Conservation (phyloP, 225 moss, liverwort and hornwort genomes). For the Asterella californica region DNA sequence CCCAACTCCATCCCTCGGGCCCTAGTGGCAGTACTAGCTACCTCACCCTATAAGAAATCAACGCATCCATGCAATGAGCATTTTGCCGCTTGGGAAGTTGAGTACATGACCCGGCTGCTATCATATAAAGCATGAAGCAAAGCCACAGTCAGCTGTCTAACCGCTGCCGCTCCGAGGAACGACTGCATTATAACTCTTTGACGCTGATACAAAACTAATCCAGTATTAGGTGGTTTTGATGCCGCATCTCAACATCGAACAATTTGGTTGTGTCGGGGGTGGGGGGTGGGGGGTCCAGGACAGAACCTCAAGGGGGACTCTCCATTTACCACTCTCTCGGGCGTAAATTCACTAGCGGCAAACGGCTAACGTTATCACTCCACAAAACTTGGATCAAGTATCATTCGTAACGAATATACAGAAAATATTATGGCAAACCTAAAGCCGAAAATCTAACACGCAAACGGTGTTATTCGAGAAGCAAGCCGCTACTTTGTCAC, state of each 20-base stretch:
- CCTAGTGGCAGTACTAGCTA: not conserved
- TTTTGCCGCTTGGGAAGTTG: not conserved
- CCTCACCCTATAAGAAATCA: not conserved
- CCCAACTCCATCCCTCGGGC: not conserved
- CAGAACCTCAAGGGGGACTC: not conserved
- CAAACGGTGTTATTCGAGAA: conserved; percentile 99
- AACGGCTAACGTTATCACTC: not conserved
- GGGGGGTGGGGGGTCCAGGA: not conserved
- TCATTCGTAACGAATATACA: not conserved
- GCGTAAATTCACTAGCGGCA: not conserved
- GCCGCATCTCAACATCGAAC: not conserved
- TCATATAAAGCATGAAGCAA: not conserved
- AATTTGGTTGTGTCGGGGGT: not conserved
- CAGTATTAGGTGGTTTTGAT: not conserved
- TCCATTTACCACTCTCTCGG: not conserved
- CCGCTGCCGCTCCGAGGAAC: not conserved
- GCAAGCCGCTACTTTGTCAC: conserved; percentile 98
- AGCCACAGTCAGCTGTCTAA: not conserved
- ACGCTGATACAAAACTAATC: not conserved
- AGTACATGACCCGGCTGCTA: not conserved
- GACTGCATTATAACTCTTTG: not conserved
- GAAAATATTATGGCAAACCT: conserved; percentile 5
- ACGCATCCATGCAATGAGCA: not conserved
- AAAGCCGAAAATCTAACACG: conserved; percentile 89
- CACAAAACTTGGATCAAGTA: not conserved